These are phyloP conservation scores for Macroventuria anomochaeta DNA, from an alignment of 2,329 filamentous ascomycete species.

Conservation along the genomic window DNA sequence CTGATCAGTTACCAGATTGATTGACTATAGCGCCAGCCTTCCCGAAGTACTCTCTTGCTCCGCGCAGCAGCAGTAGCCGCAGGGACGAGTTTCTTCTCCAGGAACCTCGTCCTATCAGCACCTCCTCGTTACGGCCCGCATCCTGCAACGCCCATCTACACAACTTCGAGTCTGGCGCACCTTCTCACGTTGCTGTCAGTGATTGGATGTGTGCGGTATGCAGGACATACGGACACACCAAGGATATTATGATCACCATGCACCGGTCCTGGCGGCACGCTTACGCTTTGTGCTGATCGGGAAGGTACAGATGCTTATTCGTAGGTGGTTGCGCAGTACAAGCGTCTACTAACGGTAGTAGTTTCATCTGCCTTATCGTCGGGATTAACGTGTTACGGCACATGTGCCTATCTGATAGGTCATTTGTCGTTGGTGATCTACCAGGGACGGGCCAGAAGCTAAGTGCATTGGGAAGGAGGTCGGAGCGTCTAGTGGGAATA, in stretches of 20 bases:
- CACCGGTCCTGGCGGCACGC: neutral
- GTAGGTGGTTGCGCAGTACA: neutral
- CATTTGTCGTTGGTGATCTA: conserved; percentile 28
- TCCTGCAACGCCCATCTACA: conserved; percentile 8
- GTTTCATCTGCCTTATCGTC: conserved; percentile 31
- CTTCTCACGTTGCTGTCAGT: conserved; percentile 20
- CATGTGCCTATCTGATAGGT: conserved; percentile 36
- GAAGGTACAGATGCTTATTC: conserved; percentile 30
- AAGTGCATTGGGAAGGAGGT: conserved; percentile 12
- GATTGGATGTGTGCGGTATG: conserved; percentile 14
- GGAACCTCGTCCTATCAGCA: conserved; percentile 4
- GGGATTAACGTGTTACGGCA: conserved; percentile 16
- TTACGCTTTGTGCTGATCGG: conserved; percentile 23
- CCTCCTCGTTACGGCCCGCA: neutral
- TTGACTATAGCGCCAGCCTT: conserved; percentile 18
- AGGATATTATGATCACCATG: conserved; percentile 11
- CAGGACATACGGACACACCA: conserved; percentile 5
- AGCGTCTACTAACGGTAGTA: conserved; percentile 14
- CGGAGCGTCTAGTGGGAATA: neutral
- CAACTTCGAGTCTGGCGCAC: conserved; percentile 13
- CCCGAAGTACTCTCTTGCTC: conserved; percentile 24
- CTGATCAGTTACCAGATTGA: conserved; percentile 25
- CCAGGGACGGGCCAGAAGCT: conserved; percentile 12
- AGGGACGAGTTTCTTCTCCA: neutral
- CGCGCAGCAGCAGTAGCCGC: conserved; percentile 8